Conservation (phyloP, 1,284 basidiomycete species). For the Pisolithus thermaeus region DNA sequence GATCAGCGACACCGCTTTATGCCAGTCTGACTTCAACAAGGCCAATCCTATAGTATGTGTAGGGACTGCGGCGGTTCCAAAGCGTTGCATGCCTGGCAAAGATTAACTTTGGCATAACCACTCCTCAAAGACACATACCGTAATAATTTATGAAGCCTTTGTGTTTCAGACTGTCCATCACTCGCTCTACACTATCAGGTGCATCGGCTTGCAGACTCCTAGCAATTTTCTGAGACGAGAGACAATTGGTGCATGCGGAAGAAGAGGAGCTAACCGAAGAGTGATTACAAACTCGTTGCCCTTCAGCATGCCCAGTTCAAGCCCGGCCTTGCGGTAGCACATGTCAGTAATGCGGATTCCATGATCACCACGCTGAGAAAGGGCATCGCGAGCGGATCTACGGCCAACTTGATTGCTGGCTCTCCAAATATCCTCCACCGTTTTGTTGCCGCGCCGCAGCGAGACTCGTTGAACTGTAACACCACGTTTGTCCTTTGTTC, state of each 20-base stretch:
- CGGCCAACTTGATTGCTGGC: conserved; percentile 64
- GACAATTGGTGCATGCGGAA: conserved; percentile 3
- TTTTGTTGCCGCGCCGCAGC: conserved; percentile 73
- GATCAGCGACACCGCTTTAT: conserved; percentile 78
- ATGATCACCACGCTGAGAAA: conserved; percentile 77
- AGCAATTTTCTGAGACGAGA: conserved; percentile 7
- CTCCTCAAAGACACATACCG: conserved; percentile 41
- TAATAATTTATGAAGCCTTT: conserved; percentile 98
- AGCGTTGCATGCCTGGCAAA: conserved; percentile 88
- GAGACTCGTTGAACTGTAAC: conserved; percentile 94
- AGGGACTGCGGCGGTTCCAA: conserved; percentile 93
- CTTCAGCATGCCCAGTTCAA: conserved; percentile 93
- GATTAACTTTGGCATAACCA: conserved; percentile 10
- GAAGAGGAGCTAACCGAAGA: conserved; percentile 56
- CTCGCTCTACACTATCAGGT: conserved; percentile 64
- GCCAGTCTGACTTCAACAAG: conserved; percentile 86
- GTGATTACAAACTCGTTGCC: conserved; percentile 97
- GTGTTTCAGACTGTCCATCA: conserved; percentile 76
- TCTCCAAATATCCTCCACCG: conserved; percentile 82
- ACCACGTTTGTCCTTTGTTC: conserved; percentile 98
- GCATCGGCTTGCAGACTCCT: conserved; percentile 82
- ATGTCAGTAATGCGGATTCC: conserved; percentile 89
- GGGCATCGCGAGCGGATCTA: conserved; percentile 50
- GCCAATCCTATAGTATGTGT: conserved; percentile 93
- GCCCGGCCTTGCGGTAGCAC: conserved; percentile 70